Base-by-base conservation (phyloP, 2,329 filamentous ascomycete genomes). In the Aspergillus terreus region DNA sequence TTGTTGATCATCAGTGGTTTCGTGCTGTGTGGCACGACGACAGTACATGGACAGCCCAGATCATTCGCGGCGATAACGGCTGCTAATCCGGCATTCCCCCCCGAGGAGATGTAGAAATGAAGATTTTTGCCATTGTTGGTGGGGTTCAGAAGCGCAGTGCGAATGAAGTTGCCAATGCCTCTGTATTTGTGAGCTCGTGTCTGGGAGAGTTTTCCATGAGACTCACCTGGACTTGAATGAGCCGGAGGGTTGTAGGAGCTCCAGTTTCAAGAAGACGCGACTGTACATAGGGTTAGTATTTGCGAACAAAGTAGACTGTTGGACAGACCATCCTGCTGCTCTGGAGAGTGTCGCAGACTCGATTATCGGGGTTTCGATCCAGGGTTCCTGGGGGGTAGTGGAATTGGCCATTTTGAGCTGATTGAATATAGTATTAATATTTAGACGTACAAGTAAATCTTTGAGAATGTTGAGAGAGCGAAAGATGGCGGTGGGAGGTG, bases 11-110 rank as follows among this genome's bases (percentile, higher is more conserved):
- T 91, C 54, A 84, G 66, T 0, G 80, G 73, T 15, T 84, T 82
- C 0, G 86, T 87, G 17, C 74, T 76, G 19, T 75, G 66, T 0
- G 89, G 87, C 1, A 92, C 82, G 44, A 90, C 85, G 53, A 95
- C 85, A 2, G 88, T 91, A 62, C 82, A 84, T 1, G 81, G 79
- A 17, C 79, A 76, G 30, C 76, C 71, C 6, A 92, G 77, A 4
- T 82, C 75, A n/a, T 76, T 74, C 3, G 88, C 86, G 0, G 89
- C 86, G 40, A 83, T 82, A 2, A 88, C 86, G 61, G 86, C 88
- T 1, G 88, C 90, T 1, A 95, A 81, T 1, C 90, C 90, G 2
- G 90, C 90, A 65, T 95, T 95, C 50, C 90, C 90, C 45, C 87
- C 89, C 1, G 83, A 87, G 17, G 85, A 87, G 66, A 79, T 87